phyloP scores from a whole-genome alignment of 768 basidiomycete species.

The Mycena leptocephala region DNA sequence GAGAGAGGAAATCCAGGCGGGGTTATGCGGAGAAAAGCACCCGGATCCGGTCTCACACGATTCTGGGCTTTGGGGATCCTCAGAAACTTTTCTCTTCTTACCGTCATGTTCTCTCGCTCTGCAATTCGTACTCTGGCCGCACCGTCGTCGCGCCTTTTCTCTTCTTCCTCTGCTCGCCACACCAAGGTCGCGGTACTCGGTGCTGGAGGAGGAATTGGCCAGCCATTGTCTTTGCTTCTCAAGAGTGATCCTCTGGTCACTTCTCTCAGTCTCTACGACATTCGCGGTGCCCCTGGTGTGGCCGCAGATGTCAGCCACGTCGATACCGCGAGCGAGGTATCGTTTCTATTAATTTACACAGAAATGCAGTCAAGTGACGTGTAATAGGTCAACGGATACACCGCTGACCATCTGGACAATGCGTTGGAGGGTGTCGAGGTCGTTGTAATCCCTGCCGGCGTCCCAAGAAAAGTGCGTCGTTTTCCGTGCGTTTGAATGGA shows the following conservation, averaged over 20 bases:
- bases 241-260: slow-evolving; percentile 94
- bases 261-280: slow-evolving; percentile 92
- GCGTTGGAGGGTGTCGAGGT: slow-evolving; percentile 94
- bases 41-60: background rate
- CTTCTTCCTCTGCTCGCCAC: slow-evolving; percentile 78
- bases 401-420: slow-evolving; percentile 90
- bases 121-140: slow-evolving; percentile 71
- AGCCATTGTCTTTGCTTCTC: slow-evolving; percentile 94
- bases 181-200: slow-evolving; percentile 97
- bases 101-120: slow-evolving; percentile 78
- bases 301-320: slow-evolving; percentile 98
- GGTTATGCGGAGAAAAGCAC: no score
- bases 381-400: slow-evolving; percentile 79
- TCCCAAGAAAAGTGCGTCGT: slow-evolving; percentile 91
- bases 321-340: slow-evolving; percentile 86
- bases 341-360: slow-evolving; percentile 39
- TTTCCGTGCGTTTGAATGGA: slow-evolving; percentile 6
- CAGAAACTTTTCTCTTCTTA: slow-evolving; percentile 29
- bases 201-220: slow-evolving; percentile 99
- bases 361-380: slow-evolving; percentile 18
- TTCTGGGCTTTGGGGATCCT: background rate
- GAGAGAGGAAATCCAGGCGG: no score
- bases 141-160: slow-evolving; percentile 79
- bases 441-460: slow-evolving; percentile 98
- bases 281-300: slow-evolving; percentile 96